Evolutionary conservation across 345 rosid genomes (phyloP).

Genomic region (Hibiscus mutabilis): DNA sequence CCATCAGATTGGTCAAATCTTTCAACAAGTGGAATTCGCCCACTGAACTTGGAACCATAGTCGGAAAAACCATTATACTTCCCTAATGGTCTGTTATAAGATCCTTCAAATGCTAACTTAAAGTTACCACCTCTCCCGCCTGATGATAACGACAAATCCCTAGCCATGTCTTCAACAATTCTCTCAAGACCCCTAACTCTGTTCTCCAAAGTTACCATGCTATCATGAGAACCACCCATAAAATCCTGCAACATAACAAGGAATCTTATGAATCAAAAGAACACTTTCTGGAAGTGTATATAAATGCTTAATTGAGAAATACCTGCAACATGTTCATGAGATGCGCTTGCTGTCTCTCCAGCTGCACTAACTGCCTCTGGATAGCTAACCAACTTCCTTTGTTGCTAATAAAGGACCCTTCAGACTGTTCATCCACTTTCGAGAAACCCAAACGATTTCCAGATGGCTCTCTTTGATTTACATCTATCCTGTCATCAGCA

Average conservation of each 20-base stretch:
- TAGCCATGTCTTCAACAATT: conserved; percentile 91
- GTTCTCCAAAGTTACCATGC: conserved; percentile 91
- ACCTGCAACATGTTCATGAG: conserved; percentile 97
- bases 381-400: conserved; percentile 92
- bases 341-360: conserved; percentile 92
- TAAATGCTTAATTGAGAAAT: conserved; percentile 18
- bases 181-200: conserved; percentile 97
- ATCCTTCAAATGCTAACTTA: conserved; percentile 57
- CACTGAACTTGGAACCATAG: conserved; percentile 55
- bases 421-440: conserved; percentile 62
- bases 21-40: conserved; percentile 64
- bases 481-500: conserved; percentile 40
- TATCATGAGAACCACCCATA: conserved; percentile 96
- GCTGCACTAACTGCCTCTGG: conserved; percentile 84
- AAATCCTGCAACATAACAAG: conserved; percentile 57
- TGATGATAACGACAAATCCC: conserved; percentile 79
- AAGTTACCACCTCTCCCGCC: conserved; percentile 64
- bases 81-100: conserved; percentile 43
- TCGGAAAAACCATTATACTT: conserved; percentile 75
- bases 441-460: conserved; percentile 46
- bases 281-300: conserved; percentile 1
- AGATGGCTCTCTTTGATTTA: conserved; percentile 48
- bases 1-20: conserved; percentile 72
- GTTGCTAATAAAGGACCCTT: conserved; percentile 67
- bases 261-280: conserved; percentile 18